Percentiles rank a stretch among this genome's conserved stretches.
These are phyloP conservation scores for Colletotrichum sp. DNA, from an alignment of 2,329 filamentous ascomycete genomes.

Conservation along the genomic window DNA sequence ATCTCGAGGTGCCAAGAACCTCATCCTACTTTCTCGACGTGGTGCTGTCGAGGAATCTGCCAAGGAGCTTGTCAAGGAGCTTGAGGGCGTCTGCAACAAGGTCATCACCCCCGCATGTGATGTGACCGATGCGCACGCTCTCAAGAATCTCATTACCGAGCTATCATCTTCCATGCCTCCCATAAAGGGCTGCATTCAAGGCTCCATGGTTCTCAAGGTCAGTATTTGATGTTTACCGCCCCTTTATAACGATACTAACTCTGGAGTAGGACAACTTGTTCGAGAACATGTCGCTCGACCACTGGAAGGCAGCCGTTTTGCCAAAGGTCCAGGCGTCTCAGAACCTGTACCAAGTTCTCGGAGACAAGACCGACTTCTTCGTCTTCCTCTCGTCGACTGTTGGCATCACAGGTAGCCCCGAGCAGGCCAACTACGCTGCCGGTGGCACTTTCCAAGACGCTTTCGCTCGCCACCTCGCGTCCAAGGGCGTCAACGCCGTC, in stretches of 20 bases:
- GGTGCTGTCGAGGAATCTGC: conserved; percentile 24
- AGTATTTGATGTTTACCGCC: not conserved
- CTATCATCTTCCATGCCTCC: not conserved
- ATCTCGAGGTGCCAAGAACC: conserved; percentile 27
- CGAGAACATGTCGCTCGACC: conserved; percentile 17
- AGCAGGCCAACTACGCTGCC: conserved; percentile 49
- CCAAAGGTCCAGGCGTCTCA: conserved; percentile 39
- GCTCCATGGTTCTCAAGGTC: conserved; percentile 26
- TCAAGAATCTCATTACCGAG: not conserved
- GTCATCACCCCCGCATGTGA: conserved; percentile 22
- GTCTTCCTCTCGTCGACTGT: conserved; percentile 36
- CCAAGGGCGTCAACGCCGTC: conserved; percentile 45
- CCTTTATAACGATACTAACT: not conserved
- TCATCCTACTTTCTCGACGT: conserved; percentile 33
- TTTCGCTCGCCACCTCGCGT: conserved; percentile 43
- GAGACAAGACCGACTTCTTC: conserved; percentile 36
- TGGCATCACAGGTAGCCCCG: conserved; percentile 29
- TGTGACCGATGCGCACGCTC: conserved; percentile 9
- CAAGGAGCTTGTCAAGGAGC: conserved; percentile 19
- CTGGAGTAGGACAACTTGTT: conserved; percentile 13
- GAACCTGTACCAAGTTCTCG: conserved; percentile 35
- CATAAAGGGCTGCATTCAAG: conserved; percentile 18
- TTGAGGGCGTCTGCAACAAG: conserved; percentile 2
- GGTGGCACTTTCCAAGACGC: conserved; percentile 48
- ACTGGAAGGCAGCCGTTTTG: conserved; percentile 19